These are phyloP conservation scores for Vitis hybrid DNA, from an alignment of 177 flowering plant genomes.

Conservation along the genomic window DNA sequence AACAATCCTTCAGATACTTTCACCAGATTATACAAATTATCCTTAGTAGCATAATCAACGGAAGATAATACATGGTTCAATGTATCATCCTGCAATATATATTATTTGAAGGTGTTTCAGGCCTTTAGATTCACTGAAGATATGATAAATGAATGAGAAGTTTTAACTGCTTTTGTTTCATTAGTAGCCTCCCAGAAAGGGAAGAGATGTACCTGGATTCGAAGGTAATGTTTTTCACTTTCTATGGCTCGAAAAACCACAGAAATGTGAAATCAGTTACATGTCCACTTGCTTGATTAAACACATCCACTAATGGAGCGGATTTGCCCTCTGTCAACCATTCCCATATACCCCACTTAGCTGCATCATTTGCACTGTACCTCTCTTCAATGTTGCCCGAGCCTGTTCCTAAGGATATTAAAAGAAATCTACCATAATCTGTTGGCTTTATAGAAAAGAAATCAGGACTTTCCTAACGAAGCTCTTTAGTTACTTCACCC, in stretches of 20 bases:
- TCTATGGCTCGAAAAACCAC: constrained; percentile 36
- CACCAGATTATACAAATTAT: constrained; percentile 16
- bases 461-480: no score
- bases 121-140: constrained; percentile 43
- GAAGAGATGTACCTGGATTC: constrained; percentile 44
- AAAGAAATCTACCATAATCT: constrained; percentile 10
- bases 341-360: constrained; percentile 47
- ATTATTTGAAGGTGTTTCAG: constrained; percentile 24
- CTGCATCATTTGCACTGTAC: constrained; percentile 23
- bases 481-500: no score
- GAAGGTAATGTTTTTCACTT: constrained; percentile 39
- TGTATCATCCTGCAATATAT: no score
- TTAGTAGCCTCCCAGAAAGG: no score
- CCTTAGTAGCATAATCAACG: no score
- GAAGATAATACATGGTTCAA: no score
- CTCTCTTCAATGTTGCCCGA: neutral
- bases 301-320: constrained; percentile 43
- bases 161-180: no score
- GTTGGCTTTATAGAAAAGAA: no score
- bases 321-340: constrained; percentile 33
- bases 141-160: neutral
- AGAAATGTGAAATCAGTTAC: constrained; percentile 41
- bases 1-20: constrained; percentile 6
- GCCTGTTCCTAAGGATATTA: constrained; percentile 57
- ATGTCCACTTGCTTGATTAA: constrained; percentile 41